Conservation (phyloP, 2,329 filamentous ascomycete species). For the Teratosphaeria pseudoeucalypti region DNA sequence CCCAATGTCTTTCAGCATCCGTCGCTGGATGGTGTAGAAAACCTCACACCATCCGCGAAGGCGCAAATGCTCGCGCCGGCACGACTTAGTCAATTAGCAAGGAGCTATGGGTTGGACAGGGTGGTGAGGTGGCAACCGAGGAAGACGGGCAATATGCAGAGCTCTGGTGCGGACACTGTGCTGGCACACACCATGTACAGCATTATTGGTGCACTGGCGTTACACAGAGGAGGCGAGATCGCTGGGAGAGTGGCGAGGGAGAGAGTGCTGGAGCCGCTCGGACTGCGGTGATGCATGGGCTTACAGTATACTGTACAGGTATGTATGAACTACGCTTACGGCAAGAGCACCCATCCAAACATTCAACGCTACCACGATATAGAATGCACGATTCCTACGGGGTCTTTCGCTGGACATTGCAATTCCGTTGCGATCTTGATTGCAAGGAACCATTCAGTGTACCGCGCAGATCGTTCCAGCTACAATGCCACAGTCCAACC, state of each 20-base stretch:
- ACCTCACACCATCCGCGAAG: conserved; percentile 54
- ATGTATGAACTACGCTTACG: background rate
- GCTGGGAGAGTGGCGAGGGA: conserved; percentile 68
- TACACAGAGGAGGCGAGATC: conserved; percentile 73
- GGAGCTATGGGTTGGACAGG: conserved; percentile 57
- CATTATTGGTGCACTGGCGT: conserved; percentile 76
- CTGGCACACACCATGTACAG: conserved; percentile 71
- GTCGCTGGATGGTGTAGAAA: conserved; percentile 61
- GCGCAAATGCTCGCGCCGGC: conserved; percentile 52
- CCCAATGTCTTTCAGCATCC: conserved; percentile 50
- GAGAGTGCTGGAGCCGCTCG: conserved; percentile 52
- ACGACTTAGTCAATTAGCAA: conserved; percentile 57
- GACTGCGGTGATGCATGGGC: conserved; percentile 43
- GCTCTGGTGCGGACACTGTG: conserved; percentile 65
- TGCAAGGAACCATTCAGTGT: too few species aligned
- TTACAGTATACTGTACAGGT: background rate
- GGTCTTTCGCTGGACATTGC: too few species aligned
- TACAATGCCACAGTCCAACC: too few species aligned
- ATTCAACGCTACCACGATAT: background rate
- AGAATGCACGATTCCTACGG: too few species aligned
- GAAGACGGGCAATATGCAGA: conserved; percentile 57
- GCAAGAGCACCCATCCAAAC: background rate
- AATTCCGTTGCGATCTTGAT: too few species aligned
- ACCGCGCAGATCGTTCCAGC: too few species aligned
- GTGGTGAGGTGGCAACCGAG: conserved; percentile 85